These are phyloP conservation scores for Tagetes erecta DNA, from an alignment of 129 eudicot genomes.

Conservation along the genomic window DNA sequence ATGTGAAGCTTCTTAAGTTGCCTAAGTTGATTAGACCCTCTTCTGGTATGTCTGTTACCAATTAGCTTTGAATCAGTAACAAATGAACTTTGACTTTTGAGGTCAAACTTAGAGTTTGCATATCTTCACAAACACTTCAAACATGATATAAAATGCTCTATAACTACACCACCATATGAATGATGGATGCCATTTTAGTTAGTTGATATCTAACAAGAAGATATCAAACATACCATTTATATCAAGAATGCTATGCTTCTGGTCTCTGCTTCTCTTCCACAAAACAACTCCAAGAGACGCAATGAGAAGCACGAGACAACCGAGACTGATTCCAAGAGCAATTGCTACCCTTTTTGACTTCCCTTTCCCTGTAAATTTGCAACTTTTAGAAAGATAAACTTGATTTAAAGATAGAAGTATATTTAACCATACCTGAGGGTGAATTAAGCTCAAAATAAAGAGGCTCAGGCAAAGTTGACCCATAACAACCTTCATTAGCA, in stretches of 20 bases:
- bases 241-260: constrained; percentile 56
- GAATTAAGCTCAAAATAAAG: constrained; percentile 64
- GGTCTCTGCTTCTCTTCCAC: constrained; percentile 48
- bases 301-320: constrained; percentile 44
- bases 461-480: constrained; percentile 56
- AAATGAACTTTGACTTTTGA: not conserved
- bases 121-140: not conserved
- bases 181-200: not conserved
- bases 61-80: constrained; percentile 14
- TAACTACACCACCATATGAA: not conserved
- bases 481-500: constrained; percentile 67
- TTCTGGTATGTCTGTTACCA: constrained; percentile 60
- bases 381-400: constrained; percentile 7
- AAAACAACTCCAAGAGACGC: constrained; percentile 43
- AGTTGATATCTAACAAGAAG: not conserved
- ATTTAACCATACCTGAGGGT: constrained; percentile 47
- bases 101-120: constrained; percentile 10
- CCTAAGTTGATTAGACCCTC: constrained; percentile 67
- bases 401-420: constrained; percentile 8
- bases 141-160: not conserved
- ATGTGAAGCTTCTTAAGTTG: constrained; percentile 71
- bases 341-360: constrained; percentile 64
- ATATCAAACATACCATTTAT: constrained; percentile 47
- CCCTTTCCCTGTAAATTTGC: constrained; percentile 42
- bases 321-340: constrained; percentile 76